Evolutionary conservation across 23 red algal genomes (phyloP), one percentile per base, ranked within the genome.

Genomic region (Gracilariopsis chorda): DNA sequence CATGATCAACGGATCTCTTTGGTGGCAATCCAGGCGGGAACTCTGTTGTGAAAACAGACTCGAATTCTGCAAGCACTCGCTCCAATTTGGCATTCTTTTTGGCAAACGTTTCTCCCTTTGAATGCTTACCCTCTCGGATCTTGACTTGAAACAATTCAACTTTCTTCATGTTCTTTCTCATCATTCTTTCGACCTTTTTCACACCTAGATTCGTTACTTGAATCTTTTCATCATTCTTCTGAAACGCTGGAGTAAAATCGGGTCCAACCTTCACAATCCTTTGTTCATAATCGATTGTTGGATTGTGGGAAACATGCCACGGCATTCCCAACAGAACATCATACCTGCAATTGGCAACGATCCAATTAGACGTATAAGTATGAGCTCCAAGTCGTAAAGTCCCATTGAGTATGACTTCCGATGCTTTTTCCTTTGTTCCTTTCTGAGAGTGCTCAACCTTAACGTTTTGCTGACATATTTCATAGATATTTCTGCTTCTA

Each of bases 271-370:
- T 62, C 57, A 62, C 57, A 62, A 62, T 62, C 57, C 57, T 24
- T 62, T 62, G 28, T 14, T 32, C 25, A 62, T 62, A 62, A 32
- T 62, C 14, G 57, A 62, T 32, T 32, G 25, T 24, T 62, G 57
- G 57, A 62, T 62, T 62, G 57, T 62, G 57, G 57, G 6, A 24
- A 62, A 62, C 57, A 62, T 62, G 57, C 57, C 57, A 62, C 57
- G 57, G 7, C 57, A 62, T 62, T 62, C 57, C 57, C 57, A 62
- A 62, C 7, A 62, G 57, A 62, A 62, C 57, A 62, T 62, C 57
- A 62, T 62, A 62, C 57, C 57, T 62, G 57, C 25, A 32, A 32
- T 62, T 24, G 57, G 57, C 28, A 24, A 62, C 57, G 35, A 4
- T 32, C 57, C 57, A 62, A 14, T 14, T 62, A 62, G 57, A 62